Base-by-base conservation (phyloP, 768 basidiomycete species). In the Serpula lacrymans region DNA sequence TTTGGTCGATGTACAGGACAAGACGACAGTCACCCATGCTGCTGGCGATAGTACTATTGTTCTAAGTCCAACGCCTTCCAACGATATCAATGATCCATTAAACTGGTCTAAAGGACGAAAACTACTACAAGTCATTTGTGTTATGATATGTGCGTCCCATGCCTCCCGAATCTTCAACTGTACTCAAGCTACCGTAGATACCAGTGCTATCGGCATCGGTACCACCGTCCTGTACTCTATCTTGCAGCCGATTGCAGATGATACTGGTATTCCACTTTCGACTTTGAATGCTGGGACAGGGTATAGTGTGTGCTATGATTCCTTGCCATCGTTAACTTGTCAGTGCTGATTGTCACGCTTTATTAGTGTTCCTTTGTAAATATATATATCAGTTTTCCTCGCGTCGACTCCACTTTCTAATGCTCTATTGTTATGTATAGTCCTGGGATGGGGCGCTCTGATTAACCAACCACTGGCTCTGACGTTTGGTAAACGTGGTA, bases 51-150 rank as follows among this genome's bases (percentile, higher is more conserved):
- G 39, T 32, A 37, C 48, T 18, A 54, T 54, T 31, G 52, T 54
- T 8, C 53, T 54, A 16, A 50, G 45, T 41, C 53, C 53, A n/a
- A 47, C 49, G 24, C 53, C 53, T 26, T 55, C 53, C n/a, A 54
- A 42, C 29, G 46, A 54, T 18, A 36, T 53, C 2, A 50, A 54
- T 16, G 53, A 54, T 34, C 53, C 53, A 10, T 37, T 54, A 29
- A 54, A 54, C 46, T 54, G 49, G 53, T 40, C 44, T 23, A 39
- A 32, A 22, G 39, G 41, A 4, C 50, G 51, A 22, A 52, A 51
- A 28, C 26, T 39, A 27, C 20, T 42, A 17, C 50, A 51, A 10
- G 36, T 45, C 22, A 16, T 39, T 8, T 52, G 50, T 17, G 26
- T 52, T 3, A 47, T 52, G 50, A 48, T 51, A 13, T 52, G 50